These are phyloP conservation scores for Xylaria sp. DNA, from an alignment of 2,329 filamentous ascomycete genomes.

Conservation along the genomic window DNA sequence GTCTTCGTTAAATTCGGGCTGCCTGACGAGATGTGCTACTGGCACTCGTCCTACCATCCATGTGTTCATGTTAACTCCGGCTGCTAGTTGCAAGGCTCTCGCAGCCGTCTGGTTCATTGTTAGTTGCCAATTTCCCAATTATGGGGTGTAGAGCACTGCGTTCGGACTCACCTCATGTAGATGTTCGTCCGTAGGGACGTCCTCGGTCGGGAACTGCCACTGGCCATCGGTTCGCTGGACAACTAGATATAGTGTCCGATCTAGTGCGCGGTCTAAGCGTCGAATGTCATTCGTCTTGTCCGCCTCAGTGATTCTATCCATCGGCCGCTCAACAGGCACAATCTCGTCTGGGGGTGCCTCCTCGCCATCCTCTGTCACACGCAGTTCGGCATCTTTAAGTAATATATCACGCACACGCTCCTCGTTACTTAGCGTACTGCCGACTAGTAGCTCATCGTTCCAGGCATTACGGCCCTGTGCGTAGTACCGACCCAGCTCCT, in stretches of 20 bases:
- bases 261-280: conserved; percentile 82
- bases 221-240: conserved; percentile 76
- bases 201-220: conserved; percentile 86
- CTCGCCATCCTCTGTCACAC: conserved; percentile 70
- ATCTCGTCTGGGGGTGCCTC: conserved; percentile 66
- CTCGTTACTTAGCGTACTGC: conserved; percentile 72
- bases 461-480: conserved; percentile 76
- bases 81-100: conserved; percentile 78
- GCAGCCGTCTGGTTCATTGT: conserved; percentile 74
- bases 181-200: conserved; percentile 75
- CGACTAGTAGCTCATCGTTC: conserved; percentile 90
- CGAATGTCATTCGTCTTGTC: conserved; percentile 78
- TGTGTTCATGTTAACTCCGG: conserved; percentile 96
- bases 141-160: background rate
- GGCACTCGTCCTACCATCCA: conserved; percentile 95
- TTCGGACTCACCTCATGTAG: conserved; percentile 77
- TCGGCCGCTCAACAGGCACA: conserved; percentile 75
- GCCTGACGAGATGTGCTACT: conserved; percentile 78
- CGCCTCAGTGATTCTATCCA: conserved; percentile 78
- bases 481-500: conserved; percentile 87
- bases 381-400: conserved; percentile 77
- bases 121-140: conserved; percentile 27
- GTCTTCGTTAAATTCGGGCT: conserved; percentile 60
- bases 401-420: conserved; percentile 74
- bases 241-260: conserved; percentile 86